Evolutionary conservation across 805 yeast genomes (phyloP), one percentile per base, ranked within the genome.

Genomic region (Wickerhamiella sorbophila): DNA sequence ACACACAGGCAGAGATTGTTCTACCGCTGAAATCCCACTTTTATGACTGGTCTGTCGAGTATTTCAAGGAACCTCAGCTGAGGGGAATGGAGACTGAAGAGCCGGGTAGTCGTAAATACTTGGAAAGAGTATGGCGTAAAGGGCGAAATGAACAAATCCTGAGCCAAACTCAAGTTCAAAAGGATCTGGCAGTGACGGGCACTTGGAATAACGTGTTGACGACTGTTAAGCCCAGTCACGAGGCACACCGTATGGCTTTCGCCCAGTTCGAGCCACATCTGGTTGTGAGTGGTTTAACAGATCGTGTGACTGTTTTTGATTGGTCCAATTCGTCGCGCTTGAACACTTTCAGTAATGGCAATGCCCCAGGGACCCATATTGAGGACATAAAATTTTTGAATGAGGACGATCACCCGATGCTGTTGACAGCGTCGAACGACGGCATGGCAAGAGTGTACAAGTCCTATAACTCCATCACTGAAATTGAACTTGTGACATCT

Each of bases 31-130:
- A 55, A 29, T 53, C 63, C 27, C 55, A 55, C 9, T 62, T 66
- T 51, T 55, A 63, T 42, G 65, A 65, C 33, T 62, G 67, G 65
- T 52, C 65, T 39, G 74, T 84, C 45, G 98, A 91, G 58, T 87
- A 86, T 55, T 91, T 88, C 64, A 94, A 87, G 54, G 97, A 87
- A 55, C 96, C 98, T 0, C 97, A 88, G 56, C 79, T 87, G 79
- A 76, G 83, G 9, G 77, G 75, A 44, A 71, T 74, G 41, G 96
- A 88, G 51, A 62, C 75, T 15, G 96, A 88, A 52, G 95, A 86
- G 57, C 91, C 94, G 0, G 97, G 97, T 0, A 83, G 95, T 43
- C 74, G 78, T 44, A 87, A 83, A 48, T 84, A 83, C 52, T 75
- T 82, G 29, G 77, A 75, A 49, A 67, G 93, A 44, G 61, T 83